Evolutionary conservation across 139 green algal species (phyloP), one percentile per base, ranked within the genome.

Genomic region (Coelastrella sp.): DNA sequence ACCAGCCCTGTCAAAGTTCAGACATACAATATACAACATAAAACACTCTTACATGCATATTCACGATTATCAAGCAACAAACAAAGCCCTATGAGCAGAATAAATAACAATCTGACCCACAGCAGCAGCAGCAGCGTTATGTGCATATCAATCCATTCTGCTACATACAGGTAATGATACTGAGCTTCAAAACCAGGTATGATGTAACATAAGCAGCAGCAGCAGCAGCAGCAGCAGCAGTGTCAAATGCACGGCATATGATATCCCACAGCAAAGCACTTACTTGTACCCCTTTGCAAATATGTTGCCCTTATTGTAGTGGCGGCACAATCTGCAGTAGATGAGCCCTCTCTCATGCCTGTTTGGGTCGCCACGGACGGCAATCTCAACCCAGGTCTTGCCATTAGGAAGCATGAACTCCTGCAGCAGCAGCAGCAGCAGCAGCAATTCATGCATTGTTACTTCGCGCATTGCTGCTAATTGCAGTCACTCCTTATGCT

Each of bases 251-350:
- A 32, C 15, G 53, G 5, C 15, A 63, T 30, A 23, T 63, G 53
- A 63, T 63, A 7, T 32, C 27, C 5, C 53, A 30, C 15, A 63
- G 19, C 53, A 63, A 63, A 32, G 53, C 53, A 63, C 15, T 30
- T 25, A 76, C 78, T 19, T 85, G 79, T 85, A 85, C 9, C 79
- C 79, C 45, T 85, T 85, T n/a, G 41, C 79, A 67, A 85, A 85
- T 4, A 85, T 43, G 45, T 85, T 85, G 13, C 21, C 27, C 27
- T 77, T 76, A 41, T 53, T 66, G 63, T 78, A 78, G 63, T 85
- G 63, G 19, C 62, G n/a, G 63, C 79, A 85, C 41, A 85, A 45
- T 35, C 32, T 64, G 79, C 79, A 85, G 79, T 38, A 85, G 0
- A 85, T 63, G 6, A 85, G 41, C 7, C 79, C 79, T 2, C 79